phyloP scores from a whole-genome alignment of 768 basidiomycete species.

The Rhodocollybia butyracea region DNA sequence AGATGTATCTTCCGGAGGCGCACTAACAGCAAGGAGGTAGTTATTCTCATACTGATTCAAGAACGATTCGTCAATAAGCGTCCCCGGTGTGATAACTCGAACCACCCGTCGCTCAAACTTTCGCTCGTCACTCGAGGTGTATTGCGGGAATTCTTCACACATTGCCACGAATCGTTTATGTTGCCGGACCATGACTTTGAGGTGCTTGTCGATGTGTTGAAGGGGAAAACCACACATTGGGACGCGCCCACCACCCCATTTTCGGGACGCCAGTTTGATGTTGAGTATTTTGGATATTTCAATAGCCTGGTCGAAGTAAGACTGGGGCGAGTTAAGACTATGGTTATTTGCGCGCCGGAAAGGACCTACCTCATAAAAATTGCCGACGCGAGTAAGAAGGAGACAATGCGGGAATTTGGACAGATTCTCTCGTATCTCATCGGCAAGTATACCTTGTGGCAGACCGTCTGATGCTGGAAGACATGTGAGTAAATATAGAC shows the following conservation, averaged over 20 bases:
- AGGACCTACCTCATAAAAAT: conserved; percentile 84
- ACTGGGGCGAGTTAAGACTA: conserved; percentile 41
- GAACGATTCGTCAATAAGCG: conserved; percentile 90
- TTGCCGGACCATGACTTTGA: conserved; percentile 82
- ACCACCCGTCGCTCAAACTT: conserved; percentile 79
- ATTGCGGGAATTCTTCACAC: conserved; percentile 84
- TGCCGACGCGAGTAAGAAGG: conserved; percentile 87
- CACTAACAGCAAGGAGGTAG: conserved; percentile 72
- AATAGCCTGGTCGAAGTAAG: conserved; percentile 89
- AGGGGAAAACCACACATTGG: conserved; percentile 93
- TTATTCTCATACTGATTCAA: conserved; percentile 85
- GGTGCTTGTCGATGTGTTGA: conserved; percentile 77
- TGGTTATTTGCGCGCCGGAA: not conserved
- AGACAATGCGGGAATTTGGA: conserved; percentile 83
- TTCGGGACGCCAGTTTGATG: conserved; percentile 79
- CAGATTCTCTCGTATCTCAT: conserved; percentile 68
- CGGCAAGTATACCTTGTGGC: conserved; percentile 54
- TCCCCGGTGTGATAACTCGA: conserved; percentile 90
- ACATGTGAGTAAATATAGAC: not conserved
- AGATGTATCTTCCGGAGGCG: conserved; percentile 1
- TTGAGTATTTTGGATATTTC: conserved; percentile 73
- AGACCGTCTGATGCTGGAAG: not conserved
- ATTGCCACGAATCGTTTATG: conserved; percentile 85
- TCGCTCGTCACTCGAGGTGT: conserved; percentile 42
- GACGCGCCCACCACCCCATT: conserved; percentile 66